These are phyloP conservation scores for Mallotus nudiflorus DNA, from an alignment of 345 rosid species.

Conservation along the genomic window DNA sequence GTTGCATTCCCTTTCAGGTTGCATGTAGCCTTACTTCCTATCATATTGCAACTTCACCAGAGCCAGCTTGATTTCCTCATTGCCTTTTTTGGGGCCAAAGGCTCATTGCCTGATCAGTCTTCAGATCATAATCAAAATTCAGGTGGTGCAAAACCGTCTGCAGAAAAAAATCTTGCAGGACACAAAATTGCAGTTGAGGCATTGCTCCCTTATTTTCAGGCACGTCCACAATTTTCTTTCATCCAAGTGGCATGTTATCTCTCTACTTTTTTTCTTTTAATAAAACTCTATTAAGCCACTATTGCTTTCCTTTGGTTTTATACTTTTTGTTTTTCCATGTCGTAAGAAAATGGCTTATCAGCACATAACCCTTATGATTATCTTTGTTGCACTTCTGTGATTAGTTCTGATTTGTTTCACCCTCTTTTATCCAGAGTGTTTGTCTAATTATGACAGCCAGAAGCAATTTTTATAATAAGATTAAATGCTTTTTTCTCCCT, in stretches of 20 bases:
- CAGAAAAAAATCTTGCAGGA: constrained; percentile 27
- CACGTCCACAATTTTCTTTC: constrained; percentile 30
- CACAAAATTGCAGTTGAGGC: constrained; percentile 70
- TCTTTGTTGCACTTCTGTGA: background rate
- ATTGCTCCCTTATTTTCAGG: constrained; percentile 98
- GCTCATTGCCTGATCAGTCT: constrained; percentile 43
- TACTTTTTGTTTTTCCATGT: background rate
- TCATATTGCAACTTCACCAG: constrained; percentile 90
- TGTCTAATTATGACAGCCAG: background rate
- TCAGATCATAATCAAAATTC: constrained; percentile 41
- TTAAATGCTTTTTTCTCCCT: no score
- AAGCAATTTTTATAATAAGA: background rate
- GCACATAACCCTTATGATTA: background rate
- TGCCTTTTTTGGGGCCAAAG: constrained; percentile 66
- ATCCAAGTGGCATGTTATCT: constrained; percentile 8
- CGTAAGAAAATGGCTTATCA: background rate
- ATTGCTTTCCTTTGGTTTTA: background rate
- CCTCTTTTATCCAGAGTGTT: background rate
- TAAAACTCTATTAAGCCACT: background rate
- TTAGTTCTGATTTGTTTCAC: background rate
- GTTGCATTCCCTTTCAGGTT: constrained; percentile 52
- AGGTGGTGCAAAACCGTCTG: constrained; percentile 36
- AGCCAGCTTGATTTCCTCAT: constrained; percentile 89
- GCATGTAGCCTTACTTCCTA: constrained; percentile 71
- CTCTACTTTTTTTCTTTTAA: background rate